Conservation (phyloP, 192 early-diverging fungal species). For the Cetraspora pellucida region DNA sequence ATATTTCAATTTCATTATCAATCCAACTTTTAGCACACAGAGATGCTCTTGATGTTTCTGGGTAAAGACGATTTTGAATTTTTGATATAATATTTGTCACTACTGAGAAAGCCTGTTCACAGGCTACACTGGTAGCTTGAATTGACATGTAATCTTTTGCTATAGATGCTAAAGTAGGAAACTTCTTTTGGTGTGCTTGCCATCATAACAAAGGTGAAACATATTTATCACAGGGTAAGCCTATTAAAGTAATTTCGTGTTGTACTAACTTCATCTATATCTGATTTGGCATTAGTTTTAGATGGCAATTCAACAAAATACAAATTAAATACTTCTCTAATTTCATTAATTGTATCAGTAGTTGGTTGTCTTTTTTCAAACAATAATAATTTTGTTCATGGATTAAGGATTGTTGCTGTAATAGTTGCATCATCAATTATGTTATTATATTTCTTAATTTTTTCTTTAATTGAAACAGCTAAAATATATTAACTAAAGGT, state of each 20-base stretch:
- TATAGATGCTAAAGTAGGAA: neutral
- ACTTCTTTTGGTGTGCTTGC: neutral
- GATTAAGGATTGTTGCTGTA: too few relatives aligned
- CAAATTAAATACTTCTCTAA: neutral
- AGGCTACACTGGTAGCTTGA: neutral
- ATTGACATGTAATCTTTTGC: conserved; percentile 15
- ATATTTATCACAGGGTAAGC: neutral
- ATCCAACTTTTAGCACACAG: neutral
- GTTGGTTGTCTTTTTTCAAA: too few relatives aligned
- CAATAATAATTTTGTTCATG: too few relatives aligned
- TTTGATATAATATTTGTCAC: neutral
- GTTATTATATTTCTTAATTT: neutral
- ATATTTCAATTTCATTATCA: neutral
- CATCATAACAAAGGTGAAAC: neutral
- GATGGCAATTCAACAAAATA: neutral
- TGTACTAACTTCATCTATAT: neutral
- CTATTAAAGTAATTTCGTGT: neutral
- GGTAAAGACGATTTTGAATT: neutral
- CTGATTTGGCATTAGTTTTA: neutral
- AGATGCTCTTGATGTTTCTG: neutral
- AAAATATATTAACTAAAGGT: neutral
- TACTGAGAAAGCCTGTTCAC: neutral
- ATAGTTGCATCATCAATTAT: neutral
- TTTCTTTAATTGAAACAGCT: neutral
- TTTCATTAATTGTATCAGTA: too few relatives aligned